A percentile compares a stretch with the other conserved stretches of the same genome.
Evolutionary conservation across 2,329 filamentous ascomycete species (phyloP).

Genomic region (Blumeriella jaapii): DNA sequence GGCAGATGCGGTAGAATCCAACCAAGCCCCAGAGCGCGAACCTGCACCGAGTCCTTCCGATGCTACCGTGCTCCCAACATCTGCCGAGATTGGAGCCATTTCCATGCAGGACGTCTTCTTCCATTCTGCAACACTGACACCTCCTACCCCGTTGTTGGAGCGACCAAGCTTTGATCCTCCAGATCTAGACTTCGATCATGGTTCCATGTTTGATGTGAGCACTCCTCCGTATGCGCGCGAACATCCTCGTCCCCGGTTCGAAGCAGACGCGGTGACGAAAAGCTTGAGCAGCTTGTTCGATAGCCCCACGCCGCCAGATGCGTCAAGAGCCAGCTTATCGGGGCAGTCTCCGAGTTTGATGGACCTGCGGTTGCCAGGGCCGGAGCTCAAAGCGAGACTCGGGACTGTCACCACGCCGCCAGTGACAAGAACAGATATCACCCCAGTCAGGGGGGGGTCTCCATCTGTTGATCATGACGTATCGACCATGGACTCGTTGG

Average conservation of each 20-base stretch:
- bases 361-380: conserved; percentile 37
- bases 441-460: conserved; percentile 12
- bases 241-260: conserved; percentile 21
- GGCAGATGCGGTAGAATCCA: conserved; percentile 17
- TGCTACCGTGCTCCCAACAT: conserved; percentile 16
- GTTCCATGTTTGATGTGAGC: conserved; percentile 25
- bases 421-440: conserved; percentile 10
- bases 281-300: conserved; percentile 29
- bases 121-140: conserved; percentile 19
- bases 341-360: conserved; percentile 37
- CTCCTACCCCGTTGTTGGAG: conserved; percentile 10
- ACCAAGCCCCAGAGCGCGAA: conserved; percentile 16
- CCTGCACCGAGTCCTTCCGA: conserved; percentile 19
- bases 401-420: conserved; percentile 19
- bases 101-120: conserved; percentile 25
- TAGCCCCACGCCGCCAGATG: conserved; percentile 25
- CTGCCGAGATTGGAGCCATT: conserved; percentile 19
- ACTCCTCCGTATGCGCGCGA: conserved; percentile 24
- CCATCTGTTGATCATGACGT: conserved; percentile 19
- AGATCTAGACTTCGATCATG: conserved; percentile 20
- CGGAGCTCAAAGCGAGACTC: conserved; percentile 32
- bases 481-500: conserved; percentile 20
- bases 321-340: conserved; percentile 27
- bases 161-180: conserved; percentile 9
- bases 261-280: conserved; percentile 27